Evolutionary conservation across 2,329 filamentous ascomycete species (phyloP).

Genomic region (Coniochaeta prunicola): DNA sequence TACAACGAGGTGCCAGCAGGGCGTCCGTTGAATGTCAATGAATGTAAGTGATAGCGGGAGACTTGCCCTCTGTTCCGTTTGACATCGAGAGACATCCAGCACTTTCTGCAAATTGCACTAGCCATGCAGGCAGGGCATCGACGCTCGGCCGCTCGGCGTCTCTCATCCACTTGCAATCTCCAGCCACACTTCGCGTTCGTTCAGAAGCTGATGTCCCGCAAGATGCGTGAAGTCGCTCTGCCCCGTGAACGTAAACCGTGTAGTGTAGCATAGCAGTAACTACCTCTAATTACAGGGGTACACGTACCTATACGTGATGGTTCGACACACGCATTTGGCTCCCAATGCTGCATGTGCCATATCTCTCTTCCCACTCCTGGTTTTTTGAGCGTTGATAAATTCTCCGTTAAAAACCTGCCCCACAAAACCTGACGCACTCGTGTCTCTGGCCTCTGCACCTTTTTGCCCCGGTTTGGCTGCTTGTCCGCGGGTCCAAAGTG

Average conservation of each 20-base stretch:
- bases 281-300: too few species aligned
- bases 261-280: too few species aligned
- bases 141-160: neutral
- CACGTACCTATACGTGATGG: neutral
- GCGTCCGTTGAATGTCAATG: too few species aligned
- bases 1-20: too few species aligned
- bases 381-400: neutral
- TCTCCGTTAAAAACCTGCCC: neutral
- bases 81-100: neutral
- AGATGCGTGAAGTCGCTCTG: neutral
- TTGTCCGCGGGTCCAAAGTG: neutral
- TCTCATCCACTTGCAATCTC: neutral
- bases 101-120: neutral
- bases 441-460: neutral
- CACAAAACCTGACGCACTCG: neutral
- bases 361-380: neutral
- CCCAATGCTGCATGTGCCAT: too few species aligned
- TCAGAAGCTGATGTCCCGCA: neutral
- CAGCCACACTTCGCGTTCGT: neutral
- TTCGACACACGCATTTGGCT: too few species aligned
- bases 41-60: neutral
- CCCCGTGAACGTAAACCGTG: too few species aligned
- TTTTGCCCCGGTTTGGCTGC: neutral
- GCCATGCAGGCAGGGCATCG: neutral
- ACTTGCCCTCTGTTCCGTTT: neutral